phyloP scores from a whole-genome alignment of 225 moss, liverwort and hornwort genomes.

The Asterella californica region DNA sequence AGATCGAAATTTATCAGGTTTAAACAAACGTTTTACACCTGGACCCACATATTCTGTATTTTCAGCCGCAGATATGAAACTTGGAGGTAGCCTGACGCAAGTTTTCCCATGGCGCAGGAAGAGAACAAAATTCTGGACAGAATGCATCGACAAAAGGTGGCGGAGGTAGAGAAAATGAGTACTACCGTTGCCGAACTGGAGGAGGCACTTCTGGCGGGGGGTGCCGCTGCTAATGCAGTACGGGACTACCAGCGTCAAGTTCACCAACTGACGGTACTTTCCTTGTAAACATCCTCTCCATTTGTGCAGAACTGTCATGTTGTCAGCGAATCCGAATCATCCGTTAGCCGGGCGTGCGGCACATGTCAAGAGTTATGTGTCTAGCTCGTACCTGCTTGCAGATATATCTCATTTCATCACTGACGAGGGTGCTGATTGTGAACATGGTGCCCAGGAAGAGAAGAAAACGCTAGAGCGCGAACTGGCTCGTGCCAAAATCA shows the following conservation, averaged over 20 bases:
- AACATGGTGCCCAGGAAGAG: slow-evolving; percentile 56
- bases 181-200: slow-evolving; percentile 71
- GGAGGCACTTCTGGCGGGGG: slow-evolving; percentile 90
- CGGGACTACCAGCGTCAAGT: slow-evolving; percentile 93
- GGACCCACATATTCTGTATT: too few relatives aligned
- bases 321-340: not conserved
- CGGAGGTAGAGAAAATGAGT: slow-evolving; percentile 93
- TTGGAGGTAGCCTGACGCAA: slow-evolving; percentile 4
- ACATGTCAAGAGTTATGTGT: not conserved
- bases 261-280: slow-evolving; percentile 76
- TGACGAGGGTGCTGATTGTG: not conserved
- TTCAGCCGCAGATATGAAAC: not conserved
- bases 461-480: slow-evolving; percentile 94
- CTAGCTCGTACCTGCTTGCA: not conserved
- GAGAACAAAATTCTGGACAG: slow-evolving; percentile 97
- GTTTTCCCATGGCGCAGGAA: slow-evolving; percentile 51
- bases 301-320: not conserved
- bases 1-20: slow-evolving; percentile 93
- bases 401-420: not conserved
- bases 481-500: slow-evolving; percentile 81
- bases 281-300: not conserved
- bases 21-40: too few relatives aligned
- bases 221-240: slow-evolving; percentile 88
- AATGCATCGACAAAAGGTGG: slow-evolving; percentile 96
- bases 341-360: not conserved